Conservation (phyloP, 768 basidiomycete species). For the Lentinula boryana region DNA sequence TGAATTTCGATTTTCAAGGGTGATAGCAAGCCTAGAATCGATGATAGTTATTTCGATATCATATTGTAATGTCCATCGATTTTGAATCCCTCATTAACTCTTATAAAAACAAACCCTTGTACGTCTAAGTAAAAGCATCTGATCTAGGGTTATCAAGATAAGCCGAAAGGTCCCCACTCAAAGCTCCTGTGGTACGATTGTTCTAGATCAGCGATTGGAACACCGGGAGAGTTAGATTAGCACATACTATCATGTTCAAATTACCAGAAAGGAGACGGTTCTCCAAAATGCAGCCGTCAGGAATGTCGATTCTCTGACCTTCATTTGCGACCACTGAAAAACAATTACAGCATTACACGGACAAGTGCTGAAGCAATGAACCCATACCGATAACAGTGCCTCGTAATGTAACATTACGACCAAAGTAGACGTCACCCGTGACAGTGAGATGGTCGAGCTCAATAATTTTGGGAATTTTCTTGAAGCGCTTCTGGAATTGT, state of each 20-base stretch:
- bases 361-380: neutral
- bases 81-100: slow-evolving; percentile 7
- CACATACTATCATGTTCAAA: slow-evolving; percentile 69
- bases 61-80: neutral
- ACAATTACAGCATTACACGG: neutral
- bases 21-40: too few species aligned
- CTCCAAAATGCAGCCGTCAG: slow-evolving; percentile 68
- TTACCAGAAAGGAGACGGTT: slow-evolving; percentile 78
- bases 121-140: neutral
- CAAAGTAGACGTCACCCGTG: slow-evolving; percentile 87
- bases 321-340: slow-evolving; percentile 63
- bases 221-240: neutral
- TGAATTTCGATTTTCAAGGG: too few species aligned
- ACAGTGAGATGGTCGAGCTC: slow-evolving; percentile 95
- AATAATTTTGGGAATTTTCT: slow-evolving; percentile 85
- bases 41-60: neutral
- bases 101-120: neutral
- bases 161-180: neutral
- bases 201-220: neutral
- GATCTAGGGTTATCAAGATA: neutral
- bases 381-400: slow-evolving; percentile 77
- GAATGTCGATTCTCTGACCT: slow-evolving; percentile 68
- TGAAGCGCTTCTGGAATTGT: slow-evolving; percentile 93
- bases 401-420: slow-evolving; percentile 76
- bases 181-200: neutral